phyloP scores from a whole-genome alignment of 306 rosid genomes.

The Carpinus fangiana region DNA sequence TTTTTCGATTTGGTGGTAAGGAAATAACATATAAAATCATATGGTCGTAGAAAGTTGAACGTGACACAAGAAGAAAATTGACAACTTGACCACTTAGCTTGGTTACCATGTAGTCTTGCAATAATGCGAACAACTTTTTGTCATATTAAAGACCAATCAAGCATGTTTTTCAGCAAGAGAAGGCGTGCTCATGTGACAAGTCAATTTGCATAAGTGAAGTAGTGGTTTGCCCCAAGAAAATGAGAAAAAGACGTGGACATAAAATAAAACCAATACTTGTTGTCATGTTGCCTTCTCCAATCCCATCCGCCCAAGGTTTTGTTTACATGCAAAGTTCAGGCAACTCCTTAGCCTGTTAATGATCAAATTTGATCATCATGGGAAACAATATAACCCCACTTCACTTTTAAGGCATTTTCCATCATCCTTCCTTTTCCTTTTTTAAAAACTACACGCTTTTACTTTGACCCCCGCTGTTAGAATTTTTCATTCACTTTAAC shows the following conservation, averaged over 20 bases:
- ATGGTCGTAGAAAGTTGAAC: slow-evolving; percentile 14
- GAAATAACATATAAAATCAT: neutral
- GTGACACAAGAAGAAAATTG: slow-evolving; percentile 34
- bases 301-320: neutral
- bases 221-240: slow-evolving; percentile 6
- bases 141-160: neutral
- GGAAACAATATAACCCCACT: slow-evolving; percentile 13
- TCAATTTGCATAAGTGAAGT: slow-evolving; percentile 8
- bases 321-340: neutral
- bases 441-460: too few relatives aligned
- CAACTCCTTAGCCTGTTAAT: slow-evolving; percentile 2
- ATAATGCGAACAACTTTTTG: slow-evolving; percentile 35
- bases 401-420: neutral
- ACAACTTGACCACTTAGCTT: slow-evolving; percentile 32
- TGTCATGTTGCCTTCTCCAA: slow-evolving; percentile 18
- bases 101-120: slow-evolving; percentile 30
- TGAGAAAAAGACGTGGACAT: neutral
- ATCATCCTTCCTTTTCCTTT: too few relatives aligned
- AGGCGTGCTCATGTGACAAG: slow-evolving; percentile 13
- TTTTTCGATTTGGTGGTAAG: neutral
- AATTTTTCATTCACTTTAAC: too few relatives aligned
- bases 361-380: slow-evolving; percentile 18
- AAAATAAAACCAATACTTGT: neutral
- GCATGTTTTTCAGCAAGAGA: slow-evolving; percentile 7
- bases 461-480: too few relatives aligned